Conservation (phyloP, 1,284 basidiomycete species). For the Ustilago esculenta region DNA sequence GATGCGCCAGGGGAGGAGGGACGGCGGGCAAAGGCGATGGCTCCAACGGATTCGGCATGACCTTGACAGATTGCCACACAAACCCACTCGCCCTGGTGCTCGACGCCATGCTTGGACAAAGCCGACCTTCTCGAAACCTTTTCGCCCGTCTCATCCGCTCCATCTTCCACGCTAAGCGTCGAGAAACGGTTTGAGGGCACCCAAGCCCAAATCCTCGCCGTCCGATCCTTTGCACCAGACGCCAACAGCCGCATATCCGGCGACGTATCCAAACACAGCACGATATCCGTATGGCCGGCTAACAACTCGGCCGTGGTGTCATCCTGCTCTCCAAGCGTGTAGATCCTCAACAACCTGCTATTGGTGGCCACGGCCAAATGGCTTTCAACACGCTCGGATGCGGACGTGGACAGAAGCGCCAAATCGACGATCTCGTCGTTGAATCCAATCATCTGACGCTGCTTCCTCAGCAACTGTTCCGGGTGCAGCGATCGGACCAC, state of each 20-base stretch:
- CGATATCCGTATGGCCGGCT: slow-evolving; percentile 81
- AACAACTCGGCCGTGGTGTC: slow-evolving; percentile 54
- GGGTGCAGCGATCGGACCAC: slow-evolving; percentile 72
- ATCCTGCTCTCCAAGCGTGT: slow-evolving; percentile 70
- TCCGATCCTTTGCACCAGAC: slow-evolving; percentile 91
- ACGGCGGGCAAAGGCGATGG: slow-evolving; percentile 75
- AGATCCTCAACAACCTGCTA: slow-evolving; percentile 88
- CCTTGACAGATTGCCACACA: slow-evolving; percentile 91
- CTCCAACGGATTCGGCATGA: slow-evolving; percentile 92
- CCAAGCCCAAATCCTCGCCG: slow-evolving; percentile 81
- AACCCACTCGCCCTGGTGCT: slow-evolving; percentile 72
- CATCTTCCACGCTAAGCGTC: too few relatives aligned
- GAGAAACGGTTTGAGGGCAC: slow-evolving; percentile 58
- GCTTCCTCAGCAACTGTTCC: slow-evolving; percentile 72
- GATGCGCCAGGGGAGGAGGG: slow-evolving; percentile 12
- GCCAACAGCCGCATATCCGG: slow-evolving; percentile 78
- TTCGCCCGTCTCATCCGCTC: slow-evolving; percentile 10
- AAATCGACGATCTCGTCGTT: slow-evolving; percentile 98
- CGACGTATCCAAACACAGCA: slow-evolving; percentile 82
- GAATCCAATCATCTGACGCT: slow-evolving; percentile 85
- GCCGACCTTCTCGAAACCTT: too few relatives aligned
- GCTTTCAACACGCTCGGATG: slow-evolving; percentile 70
- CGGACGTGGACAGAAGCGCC: slow-evolving; percentile 41
- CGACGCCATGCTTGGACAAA: slow-evolving; percentile 49
- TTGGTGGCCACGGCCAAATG: slow-evolving; percentile 94